Evolutionary conservation across 257 asterid genomes (phyloP), one percentile per base, ranked within the genome.

Genomic region (Fraxinus quadrangulata): DNA sequence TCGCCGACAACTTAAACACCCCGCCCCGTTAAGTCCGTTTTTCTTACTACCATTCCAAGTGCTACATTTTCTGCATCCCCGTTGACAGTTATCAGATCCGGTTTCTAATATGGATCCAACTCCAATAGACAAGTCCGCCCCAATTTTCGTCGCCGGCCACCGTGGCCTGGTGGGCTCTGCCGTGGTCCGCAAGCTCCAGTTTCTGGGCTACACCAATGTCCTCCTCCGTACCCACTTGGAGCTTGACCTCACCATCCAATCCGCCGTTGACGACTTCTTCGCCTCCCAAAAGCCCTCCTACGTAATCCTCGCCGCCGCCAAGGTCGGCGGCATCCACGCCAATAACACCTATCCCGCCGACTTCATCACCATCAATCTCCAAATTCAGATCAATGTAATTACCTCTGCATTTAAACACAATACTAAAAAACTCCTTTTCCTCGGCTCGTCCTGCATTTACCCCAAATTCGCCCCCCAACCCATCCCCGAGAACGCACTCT

Each of bases 241-340:
- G 30, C 97, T 95, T 63, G 98, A 95, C 71, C 99, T 93, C 84
- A 90, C 96, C 47, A 81, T 83, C 80, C 99, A 95, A 85, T 84
- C 93, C 71, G 82, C 93, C 77, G 97, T 95, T 39, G 94, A 88
- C 81, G 81, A 86, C 82, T 91, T 93, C 90, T 95, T 95, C 88
- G 83, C 90, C 77, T 76, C 86, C 75, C 87, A 90, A 76, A 84
- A 82, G 67, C 98, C 97, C 36, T 80, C 77, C 0, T 89, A 84
- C 86, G 97, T 93, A 70, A 85, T 95, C 91, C 92, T 95, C 81
- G 90, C 97, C 81, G 97, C 98, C 70, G 97, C 98, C 0, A 93
- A 95, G 73, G 99, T 95, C 34, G 99, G 99, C 37, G 99, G 98
- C 9, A 95, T 95, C 85, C 92, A 90, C 88, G 98, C 97, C 72